Percentiles rank a stretch among this genome's conserved stretches.
Evolutionary conservation across 495 filamentous ascomycete genomes (phyloP).

Genomic region (Tirmania nivea): DNA sequence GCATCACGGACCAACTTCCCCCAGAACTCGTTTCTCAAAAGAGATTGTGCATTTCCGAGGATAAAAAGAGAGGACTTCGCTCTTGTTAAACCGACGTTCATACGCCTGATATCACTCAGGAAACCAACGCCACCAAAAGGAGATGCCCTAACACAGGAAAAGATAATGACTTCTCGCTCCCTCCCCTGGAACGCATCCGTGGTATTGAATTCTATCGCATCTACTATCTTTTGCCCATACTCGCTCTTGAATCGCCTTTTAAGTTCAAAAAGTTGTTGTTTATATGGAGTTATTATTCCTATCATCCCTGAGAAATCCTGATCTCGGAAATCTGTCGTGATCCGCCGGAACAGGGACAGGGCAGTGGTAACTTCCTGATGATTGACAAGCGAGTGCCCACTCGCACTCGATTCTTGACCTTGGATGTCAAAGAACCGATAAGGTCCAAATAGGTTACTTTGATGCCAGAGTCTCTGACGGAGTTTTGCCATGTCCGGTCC

Average conservation of each 20-base stretch:
- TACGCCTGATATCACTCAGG: conserved; percentile 91
- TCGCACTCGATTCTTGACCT: conserved; percentile 57
- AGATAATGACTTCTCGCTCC: conserved; percentile 94
- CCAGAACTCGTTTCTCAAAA: conserved; percentile 81
- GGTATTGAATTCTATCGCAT: conserved; percentile 84
- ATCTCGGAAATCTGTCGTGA: conserved; percentile 45
- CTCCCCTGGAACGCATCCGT: conserved; percentile 95
- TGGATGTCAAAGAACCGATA: conserved; percentile 97
- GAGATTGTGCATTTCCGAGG: conserved; percentile 66
- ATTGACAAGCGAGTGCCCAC: conserved; percentile 74
- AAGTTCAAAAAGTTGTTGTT: conserved; percentile 68
- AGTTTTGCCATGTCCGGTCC: conserved; percentile 58
- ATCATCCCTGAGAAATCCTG: conserved; percentile 62
- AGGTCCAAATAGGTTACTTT: conserved; percentile 55
- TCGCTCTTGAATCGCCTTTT: conserved; percentile 42
- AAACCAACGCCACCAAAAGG: conserved; percentile 83
- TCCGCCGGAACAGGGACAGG: conserved; percentile 56
- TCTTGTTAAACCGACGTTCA: conserved; percentile 95
- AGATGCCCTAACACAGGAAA: conserved; percentile 88
- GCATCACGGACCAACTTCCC: conserved; percentile 62
- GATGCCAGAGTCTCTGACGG: conserved; percentile 65
- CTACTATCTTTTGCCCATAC: conserved; percentile 55
- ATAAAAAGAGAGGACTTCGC: conserved; percentile 93
- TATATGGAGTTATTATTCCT: conserved; percentile 94
- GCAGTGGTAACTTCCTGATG: conserved; percentile 65